These are phyloP conservation scores for Neopestalotiopsis sp. DNA, from an alignment of 2,329 filamentous ascomycete species.

Conservation along the genomic window DNA sequence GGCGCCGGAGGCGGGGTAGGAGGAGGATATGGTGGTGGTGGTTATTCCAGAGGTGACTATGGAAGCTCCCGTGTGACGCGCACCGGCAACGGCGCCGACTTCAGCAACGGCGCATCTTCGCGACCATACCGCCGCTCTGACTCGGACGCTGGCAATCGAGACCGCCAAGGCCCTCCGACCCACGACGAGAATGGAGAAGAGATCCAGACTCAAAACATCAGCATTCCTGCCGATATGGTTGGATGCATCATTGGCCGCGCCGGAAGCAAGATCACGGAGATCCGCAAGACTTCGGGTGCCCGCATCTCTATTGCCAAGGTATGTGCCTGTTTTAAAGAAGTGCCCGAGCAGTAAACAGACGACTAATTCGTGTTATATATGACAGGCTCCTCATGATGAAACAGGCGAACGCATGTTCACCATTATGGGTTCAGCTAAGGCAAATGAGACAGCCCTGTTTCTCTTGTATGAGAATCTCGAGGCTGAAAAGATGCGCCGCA, in stretches of 20 bases:
- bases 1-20: conserved; percentile 52
- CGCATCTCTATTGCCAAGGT: conserved; percentile 97
- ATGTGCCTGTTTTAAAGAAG: conserved; percentile 21
- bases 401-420: conserved; percentile 99
- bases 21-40: conserved; percentile 37
- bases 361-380: conserved; percentile 16
- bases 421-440: conserved; percentile 92
- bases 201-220: conserved; percentile 98
- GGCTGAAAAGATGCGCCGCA: conserved; percentile 98
- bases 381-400: conserved; percentile 86
- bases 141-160: conserved; percentile 79
- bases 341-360: neutral
- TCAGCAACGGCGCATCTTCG: conserved; percentile 76
- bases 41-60: conserved; percentile 54
- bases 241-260: conserved; percentile 97
- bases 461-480: conserved; percentile 98
- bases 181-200: conserved; percentile 97
- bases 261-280: conserved; percentile 98
- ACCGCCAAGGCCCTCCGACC: conserved; percentile 82
- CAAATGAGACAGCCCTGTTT: conserved; percentile 95
- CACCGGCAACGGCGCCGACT: conserved; percentile 96
- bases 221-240: conserved; percentile 99
- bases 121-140: conserved; percentile 81
- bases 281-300: conserved; percentile 93
- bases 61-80: conserved; percentile 80